Evolutionary conservation across 2,329 filamentous ascomycete species (phyloP).

Genomic region (Colletotrichum shisoi): DNA sequence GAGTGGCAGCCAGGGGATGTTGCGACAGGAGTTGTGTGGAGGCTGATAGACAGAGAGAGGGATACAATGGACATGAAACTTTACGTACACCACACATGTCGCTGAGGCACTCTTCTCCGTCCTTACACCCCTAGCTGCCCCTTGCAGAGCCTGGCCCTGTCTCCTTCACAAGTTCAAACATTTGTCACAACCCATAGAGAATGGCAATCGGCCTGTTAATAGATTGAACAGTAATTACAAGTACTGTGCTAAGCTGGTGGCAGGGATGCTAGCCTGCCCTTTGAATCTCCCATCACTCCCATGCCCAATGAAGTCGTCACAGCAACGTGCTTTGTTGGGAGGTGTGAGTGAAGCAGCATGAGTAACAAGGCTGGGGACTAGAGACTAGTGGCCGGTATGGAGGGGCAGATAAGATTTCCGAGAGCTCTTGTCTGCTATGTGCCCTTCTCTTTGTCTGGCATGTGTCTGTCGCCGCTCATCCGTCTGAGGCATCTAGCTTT

Average conservation of each 20-base stretch:
- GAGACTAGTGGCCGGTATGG: too few relatives aligned
- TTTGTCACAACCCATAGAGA: neutral
- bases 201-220: neutral
- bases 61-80: conserved; percentile 39
- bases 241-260: neutral
- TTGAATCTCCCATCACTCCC: neutral
- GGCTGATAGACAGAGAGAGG: conserved; percentile 37
- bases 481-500: too few relatives aligned
- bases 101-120: neutral
- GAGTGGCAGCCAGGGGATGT: conserved; percentile 10
- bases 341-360: neutral
- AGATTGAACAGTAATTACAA: neutral
- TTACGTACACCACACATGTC: conserved; percentile 25
- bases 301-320: neutral
- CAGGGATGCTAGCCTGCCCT: neutral
- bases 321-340: neutral
- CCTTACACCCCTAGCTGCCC: neutral
- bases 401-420: too few relatives aligned
- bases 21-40: conserved; percentile 35
- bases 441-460: too few relatives aligned
- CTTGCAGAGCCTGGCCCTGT: neutral
- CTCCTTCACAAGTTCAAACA: neutral
- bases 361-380: too few relatives aligned
- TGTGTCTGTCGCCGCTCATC: too few relatives aligned
- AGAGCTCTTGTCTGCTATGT: too few relatives aligned